Conservation (phyloP, 2,329 filamentous ascomycete species). For the Aspergillus sp. region DNA sequence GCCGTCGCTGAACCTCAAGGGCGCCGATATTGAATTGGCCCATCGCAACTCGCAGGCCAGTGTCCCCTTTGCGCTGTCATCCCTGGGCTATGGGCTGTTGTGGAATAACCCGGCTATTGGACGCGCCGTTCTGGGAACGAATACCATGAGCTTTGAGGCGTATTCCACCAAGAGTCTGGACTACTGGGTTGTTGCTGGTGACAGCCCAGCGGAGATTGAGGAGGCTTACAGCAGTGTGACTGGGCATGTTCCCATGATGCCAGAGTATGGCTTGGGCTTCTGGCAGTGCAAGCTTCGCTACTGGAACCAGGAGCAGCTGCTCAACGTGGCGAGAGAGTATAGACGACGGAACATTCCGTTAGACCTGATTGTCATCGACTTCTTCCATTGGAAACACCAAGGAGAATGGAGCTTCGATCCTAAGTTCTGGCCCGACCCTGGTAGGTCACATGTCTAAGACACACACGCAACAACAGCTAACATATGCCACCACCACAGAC, state of each 20-base stretch:
- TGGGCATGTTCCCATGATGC: constrained; percentile 65
- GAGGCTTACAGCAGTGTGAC: constrained; percentile 57
- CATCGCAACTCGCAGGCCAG: constrained; percentile 67
- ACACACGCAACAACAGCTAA: neutral
- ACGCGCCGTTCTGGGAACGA: constrained; percentile 60
- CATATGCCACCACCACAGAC: constrained; percentile 32
- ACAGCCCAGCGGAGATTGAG: constrained; percentile 56
- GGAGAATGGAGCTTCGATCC: constrained; percentile 68
- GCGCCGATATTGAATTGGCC: constrained; percentile 61
- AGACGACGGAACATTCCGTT: constrained; percentile 55
- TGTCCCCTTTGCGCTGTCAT: constrained; percentile 62
- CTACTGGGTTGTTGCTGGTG: constrained; percentile 63
- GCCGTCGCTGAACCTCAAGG: constrained; percentile 62
- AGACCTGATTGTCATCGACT: constrained; percentile 66
- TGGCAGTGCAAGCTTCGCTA: constrained; percentile 69
- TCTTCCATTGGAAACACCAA: constrained; percentile 66
- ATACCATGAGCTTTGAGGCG: constrained; percentile 62
- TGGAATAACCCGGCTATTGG: constrained; percentile 68
- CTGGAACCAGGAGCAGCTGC: constrained; percentile 63
- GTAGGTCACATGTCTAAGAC: constrained; percentile 26
- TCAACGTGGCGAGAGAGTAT: constrained; percentile 61
- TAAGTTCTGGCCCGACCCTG: constrained; percentile 64
- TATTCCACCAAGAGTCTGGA: constrained; percentile 58
- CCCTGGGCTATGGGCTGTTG: constrained; percentile 60
- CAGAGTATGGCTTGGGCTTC: constrained; percentile 66